These are phyloP conservation scores for Domatiomyces catenatus DNA, from an alignment of 2,329 filamentous ascomycete species.

Conservation along the genomic window DNA sequence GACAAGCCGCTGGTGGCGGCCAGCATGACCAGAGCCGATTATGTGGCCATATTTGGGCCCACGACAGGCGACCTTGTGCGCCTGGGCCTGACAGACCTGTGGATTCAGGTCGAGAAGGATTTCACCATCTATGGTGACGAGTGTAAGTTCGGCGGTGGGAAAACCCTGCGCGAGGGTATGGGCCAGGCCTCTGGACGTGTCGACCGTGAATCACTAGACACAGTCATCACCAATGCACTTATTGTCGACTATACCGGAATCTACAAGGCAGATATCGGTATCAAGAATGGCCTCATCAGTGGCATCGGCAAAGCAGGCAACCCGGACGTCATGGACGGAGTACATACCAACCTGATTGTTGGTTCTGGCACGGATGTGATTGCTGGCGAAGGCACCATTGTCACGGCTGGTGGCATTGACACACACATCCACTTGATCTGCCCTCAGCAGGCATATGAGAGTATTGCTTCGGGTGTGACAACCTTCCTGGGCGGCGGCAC, in stretches of 20 bases:
- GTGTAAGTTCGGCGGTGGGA: slow-evolving; percentile 88
- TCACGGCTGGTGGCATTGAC: slow-evolving; percentile 82
- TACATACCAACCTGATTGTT: slow-evolving; percentile 61
- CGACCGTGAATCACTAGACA: slow-evolving; percentile 60
- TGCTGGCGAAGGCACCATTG: slow-evolving; percentile 74
- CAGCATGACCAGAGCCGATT: slow-evolving; percentile 62
- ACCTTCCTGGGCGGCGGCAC: slow-evolving; percentile 84
- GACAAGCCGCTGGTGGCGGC: slow-evolving; percentile 42
- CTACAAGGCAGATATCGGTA: slow-evolving; percentile 90
- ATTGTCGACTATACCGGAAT: slow-evolving; percentile 86
- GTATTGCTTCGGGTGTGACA: slow-evolving; percentile 72
- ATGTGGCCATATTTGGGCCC: slow-evolving; percentile 81
- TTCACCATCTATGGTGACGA: slow-evolving; percentile 77
- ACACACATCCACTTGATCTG: slow-evolving; percentile 91
- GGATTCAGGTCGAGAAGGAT: slow-evolving; percentile 81
- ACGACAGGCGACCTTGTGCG: slow-evolving; percentile 76
- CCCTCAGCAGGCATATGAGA: slow-evolving; percentile 75
- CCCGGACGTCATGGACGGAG: slow-evolving; percentile 90
- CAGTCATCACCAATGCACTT: slow-evolving; percentile 77
- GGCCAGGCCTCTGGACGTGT: slow-evolving; percentile 69
- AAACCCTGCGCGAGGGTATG: slow-evolving; percentile 89
- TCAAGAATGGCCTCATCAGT: slow-evolving; percentile 73
- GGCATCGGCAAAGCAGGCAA: slow-evolving; percentile 92
- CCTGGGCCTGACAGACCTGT: slow-evolving; percentile 70
- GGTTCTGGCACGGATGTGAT: slow-evolving; percentile 85